These are phyloP conservation scores for Paramecium biaurelia DNA, from an alignment of 73 alveolate species.

Conservation along the genomic window DNA sequence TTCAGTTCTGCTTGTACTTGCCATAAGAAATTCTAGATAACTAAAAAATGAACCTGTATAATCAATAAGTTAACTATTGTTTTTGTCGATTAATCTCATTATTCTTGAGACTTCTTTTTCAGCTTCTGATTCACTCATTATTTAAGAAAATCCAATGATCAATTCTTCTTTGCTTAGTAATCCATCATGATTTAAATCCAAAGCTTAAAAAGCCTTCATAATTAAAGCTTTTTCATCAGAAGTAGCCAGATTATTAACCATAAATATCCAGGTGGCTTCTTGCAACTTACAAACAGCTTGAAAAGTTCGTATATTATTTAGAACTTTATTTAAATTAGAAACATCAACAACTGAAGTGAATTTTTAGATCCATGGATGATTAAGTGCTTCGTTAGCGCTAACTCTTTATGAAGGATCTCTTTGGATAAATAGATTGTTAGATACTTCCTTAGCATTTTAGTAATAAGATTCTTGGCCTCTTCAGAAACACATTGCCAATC, in stretches of 20 bases:
- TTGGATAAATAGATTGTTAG: neutral
- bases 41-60: slow-evolving; percentile 30
- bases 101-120: slow-evolving; percentile 53
- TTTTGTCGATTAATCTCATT: slow-evolving; percentile 49
- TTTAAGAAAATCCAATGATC: slow-evolving; percentile 63
- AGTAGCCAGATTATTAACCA: slow-evolving; percentile 69
- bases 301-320: slow-evolving; percentile 52
- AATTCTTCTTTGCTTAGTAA: slow-evolving; percentile 68
- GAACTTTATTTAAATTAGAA: neutral
- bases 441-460: slow-evolving; percentile 48
- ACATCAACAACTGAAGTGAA: slow-evolving; percentile 1
- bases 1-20: slow-evolving; percentile 45
- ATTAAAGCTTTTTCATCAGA: slow-evolving; percentile 64
- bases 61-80: slow-evolving; percentile 58
- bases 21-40: slow-evolving; percentile 56
- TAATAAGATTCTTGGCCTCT: slow-evolving; percentile 42
- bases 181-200: slow-evolving; percentile 74
- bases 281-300: slow-evolving; percentile 1
- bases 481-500: slow-evolving; percentile 52
- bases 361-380: slow-evolving; percentile 43
- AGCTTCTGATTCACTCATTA: slow-evolving; percentile 56
- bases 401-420: slow-evolving; percentile 32
- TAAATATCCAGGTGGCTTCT: slow-evolving; percentile 65
- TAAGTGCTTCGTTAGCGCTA: slow-evolving; percentile 30
- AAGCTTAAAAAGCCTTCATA: slow-evolving; percentile 57